Percentiles rank a stretch among this genome's conserved stretches.
Evolutionary conservation across 441 rosid genomes (phyloP).

Genomic region (Daphne laureola): DNA sequence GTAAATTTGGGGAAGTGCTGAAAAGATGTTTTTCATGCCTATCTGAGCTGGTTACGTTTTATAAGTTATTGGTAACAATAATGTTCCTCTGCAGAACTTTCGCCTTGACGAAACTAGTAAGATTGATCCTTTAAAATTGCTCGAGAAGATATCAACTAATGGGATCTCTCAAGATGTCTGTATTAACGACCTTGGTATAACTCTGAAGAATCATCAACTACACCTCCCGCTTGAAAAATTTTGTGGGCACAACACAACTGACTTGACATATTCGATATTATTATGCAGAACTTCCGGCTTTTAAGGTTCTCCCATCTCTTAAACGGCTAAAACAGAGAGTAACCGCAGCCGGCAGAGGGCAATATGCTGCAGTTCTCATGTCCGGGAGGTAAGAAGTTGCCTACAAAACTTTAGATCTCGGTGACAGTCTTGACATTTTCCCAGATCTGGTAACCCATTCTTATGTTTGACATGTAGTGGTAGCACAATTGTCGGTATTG

Average conservation of each 20-base stretch:
- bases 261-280: constrained; percentile 5
- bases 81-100: constrained; percentile 43
- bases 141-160: constrained; percentile 58
- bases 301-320: constrained; percentile 81
- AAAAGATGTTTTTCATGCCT: neutral
- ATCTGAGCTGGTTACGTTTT: neutral
- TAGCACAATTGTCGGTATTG: constrained; percentile 90
- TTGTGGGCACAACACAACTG: constrained; percentile 1
- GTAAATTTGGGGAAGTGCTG: constrained; percentile 24
- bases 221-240: constrained; percentile 1
- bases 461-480: constrained; percentile 45
- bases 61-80: constrained; percentile 6
- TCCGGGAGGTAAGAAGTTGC: constrained; percentile 68
- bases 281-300: constrained; percentile 82
- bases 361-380: constrained; percentile 89
- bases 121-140: constrained; percentile 60
- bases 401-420: neutral
- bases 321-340: constrained; percentile 75
- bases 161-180: constrained; percentile 88
- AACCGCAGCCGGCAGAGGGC: constrained; percentile 70
- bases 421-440: neutral
- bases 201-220: constrained; percentile 4
- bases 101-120: constrained; percentile 61
- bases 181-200: constrained; percentile 84
- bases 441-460: too few species aligned